Evolutionary conservation across 441 rosid species (phyloP).

Genomic region (Breynia disticha): DNA sequence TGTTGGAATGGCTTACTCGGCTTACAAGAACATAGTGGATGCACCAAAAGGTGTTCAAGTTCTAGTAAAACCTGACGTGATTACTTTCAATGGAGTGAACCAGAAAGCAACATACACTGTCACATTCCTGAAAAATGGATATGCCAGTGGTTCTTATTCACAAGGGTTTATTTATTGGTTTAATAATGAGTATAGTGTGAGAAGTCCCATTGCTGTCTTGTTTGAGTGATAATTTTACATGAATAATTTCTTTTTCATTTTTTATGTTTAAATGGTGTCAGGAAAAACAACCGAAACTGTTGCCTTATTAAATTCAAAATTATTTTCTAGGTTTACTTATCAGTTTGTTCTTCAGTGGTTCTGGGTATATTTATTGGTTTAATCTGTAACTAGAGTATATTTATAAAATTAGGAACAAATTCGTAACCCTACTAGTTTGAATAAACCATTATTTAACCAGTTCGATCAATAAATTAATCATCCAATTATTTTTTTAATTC

Average conservation of each 20-base stretch:
- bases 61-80: conserved; percentile 20
- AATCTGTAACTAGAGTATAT: no score
- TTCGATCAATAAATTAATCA: no score
- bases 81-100: conserved; percentile 22
- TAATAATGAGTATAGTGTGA: conserved; percentile 9
- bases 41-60: conserved; percentile 29
- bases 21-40: conserved; percentile 11
- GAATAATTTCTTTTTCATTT: background rate
- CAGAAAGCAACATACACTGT: conserved; percentile 29
- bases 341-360: no score
- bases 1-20: conserved; percentile 24
- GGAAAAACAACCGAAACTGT: no score
- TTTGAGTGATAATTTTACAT: conserved; percentile 8
- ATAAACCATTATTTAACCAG: no score
- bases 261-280: no score
- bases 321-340: no score
- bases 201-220: conserved; percentile 26
- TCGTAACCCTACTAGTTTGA: no score
- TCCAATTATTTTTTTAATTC: no score
- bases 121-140: conserved; percentile 18
- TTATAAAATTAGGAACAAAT: no score
- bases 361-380: no score
- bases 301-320: no score
- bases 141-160: background rate
- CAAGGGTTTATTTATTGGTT: conserved; percentile 30